These are phyloP conservation scores for Lasiodiplodia gonubiensis DNA, from an alignment of 2,329 filamentous ascomycete genomes.

Conservation along the genomic window DNA sequence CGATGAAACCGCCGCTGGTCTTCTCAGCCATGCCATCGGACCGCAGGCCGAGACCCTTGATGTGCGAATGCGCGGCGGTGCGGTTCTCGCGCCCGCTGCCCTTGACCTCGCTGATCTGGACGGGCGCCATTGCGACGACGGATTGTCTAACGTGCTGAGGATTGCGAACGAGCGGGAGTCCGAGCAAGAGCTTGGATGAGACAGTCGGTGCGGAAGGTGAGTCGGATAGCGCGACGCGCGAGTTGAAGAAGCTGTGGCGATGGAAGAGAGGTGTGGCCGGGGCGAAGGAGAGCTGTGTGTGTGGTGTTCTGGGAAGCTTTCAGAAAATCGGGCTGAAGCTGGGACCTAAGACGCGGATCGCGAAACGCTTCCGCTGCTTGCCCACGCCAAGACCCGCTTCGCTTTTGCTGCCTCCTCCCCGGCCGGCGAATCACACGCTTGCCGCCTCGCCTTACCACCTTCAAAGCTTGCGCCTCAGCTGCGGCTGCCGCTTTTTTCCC, in stretches of 20 bases:
- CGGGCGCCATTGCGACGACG: conserved; percentile 40
- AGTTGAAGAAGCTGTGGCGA: not conserved
- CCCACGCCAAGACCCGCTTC: conserved; percentile 3
- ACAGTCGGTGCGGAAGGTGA: not conserved
- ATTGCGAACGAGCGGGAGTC: not conserved
- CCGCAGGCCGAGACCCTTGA: conserved; percentile 90
- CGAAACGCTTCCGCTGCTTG: not conserved
- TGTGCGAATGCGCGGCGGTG: conserved; percentile 96
- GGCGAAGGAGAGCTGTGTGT: not conserved
- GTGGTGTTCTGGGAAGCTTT: conserved; percentile 15
- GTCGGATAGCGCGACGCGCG: not conserved
- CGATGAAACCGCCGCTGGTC: conserved; percentile 83
- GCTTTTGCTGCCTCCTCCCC: not conserved
- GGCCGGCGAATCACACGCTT: conserved; percentile 18
- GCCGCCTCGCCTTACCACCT: not conserved
- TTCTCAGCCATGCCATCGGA: conserved; percentile 84
- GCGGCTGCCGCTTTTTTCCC: conserved; percentile 16
- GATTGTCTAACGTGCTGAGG: not conserved
- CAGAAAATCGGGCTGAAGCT: conserved; percentile 25
- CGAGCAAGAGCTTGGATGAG: not conserved
- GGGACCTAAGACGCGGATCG: conserved; percentile 25
- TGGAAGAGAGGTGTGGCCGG: not conserved
- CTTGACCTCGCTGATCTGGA: conserved; percentile 79
- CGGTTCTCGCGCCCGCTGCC: conserved; percentile 94
- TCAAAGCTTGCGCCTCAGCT: not conserved